These are phyloP conservation scores for Chernovozyma aurita DNA, from an alignment of 1,139 yeast species.

Conservation along the genomic window DNA sequence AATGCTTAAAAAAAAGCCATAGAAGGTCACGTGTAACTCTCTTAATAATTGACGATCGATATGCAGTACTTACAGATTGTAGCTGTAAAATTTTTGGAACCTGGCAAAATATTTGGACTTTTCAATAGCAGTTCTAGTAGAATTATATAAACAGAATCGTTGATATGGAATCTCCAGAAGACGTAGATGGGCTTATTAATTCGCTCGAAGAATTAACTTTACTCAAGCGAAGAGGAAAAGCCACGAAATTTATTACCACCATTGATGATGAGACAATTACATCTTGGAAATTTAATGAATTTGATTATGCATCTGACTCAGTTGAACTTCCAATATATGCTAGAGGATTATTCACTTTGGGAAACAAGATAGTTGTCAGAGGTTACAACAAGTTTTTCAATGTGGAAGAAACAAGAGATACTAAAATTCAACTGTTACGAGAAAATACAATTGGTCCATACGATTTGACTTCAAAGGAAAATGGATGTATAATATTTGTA, in stretches of 20 bases:
- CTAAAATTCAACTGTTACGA: slow-evolving; percentile 46
- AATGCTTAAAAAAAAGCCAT: too few relatives aligned
- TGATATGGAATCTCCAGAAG: not conserved
- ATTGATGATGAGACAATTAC: slow-evolving; percentile 12
- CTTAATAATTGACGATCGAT: too few relatives aligned
- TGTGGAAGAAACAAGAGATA: slow-evolving; percentile 55
- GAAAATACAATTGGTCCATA: slow-evolving; percentile 68
- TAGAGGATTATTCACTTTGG: slow-evolving; percentile 73
- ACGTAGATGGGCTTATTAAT: not conserved
- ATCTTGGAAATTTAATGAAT: slow-evolving; percentile 82
- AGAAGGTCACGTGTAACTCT: too few relatives aligned
- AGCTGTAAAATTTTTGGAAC: too few relatives aligned
- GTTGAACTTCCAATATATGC: slow-evolving; percentile 66
- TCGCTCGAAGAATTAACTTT: not conserved
- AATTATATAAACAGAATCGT: too few relatives aligned
- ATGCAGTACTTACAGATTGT: too few relatives aligned
- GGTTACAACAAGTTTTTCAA: slow-evolving; percentile 97
- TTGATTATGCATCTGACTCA: slow-evolving; percentile 62
- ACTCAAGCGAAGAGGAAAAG: slow-evolving; percentile 21
- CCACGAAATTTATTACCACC: slow-evolving; percentile 16
- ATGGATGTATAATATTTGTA: slow-evolving; percentile 87
- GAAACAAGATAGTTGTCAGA: slow-evolving; percentile 55
- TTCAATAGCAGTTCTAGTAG: too few relatives aligned
- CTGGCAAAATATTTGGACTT: too few relatives aligned
- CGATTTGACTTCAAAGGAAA: slow-evolving; percentile 77